Conservation (phyloP, 345 rosid species). For the Balakata baccata region DNA sequence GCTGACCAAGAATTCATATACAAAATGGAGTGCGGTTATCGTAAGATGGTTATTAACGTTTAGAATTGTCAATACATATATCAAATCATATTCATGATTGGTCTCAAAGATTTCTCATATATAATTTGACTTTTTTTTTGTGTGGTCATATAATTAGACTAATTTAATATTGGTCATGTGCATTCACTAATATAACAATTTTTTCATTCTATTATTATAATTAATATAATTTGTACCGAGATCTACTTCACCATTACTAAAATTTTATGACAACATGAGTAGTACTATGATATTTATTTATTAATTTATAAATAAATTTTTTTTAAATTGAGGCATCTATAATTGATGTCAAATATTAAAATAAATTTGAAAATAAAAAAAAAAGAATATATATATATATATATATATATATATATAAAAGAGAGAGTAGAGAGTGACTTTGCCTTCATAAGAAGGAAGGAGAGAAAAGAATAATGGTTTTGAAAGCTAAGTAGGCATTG, state of each 20-base stretch:
- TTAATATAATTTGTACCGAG: background rate
- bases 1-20: background rate
- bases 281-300: too few species aligned
- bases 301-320: too few species aligned
- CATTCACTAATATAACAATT: background rate
- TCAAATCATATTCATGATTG: background rate
- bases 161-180: too few species aligned
- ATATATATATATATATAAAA: too few species aligned
- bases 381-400: too few species aligned
- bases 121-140: background rate
- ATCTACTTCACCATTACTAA: background rate
- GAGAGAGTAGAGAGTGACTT: background rate
- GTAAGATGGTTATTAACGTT: background rate
- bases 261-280: too few species aligned
- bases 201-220: background rate
- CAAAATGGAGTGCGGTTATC: background rate
- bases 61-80: background rate
- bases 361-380: too few species aligned
- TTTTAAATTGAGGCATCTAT: too few species aligned
- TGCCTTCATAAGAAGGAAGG: background rate
- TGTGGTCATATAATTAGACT: too few species aligned
- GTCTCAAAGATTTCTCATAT: background rate
- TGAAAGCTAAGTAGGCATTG: background rate
- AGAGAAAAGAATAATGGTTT: too few species aligned
- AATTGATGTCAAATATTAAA: too few species aligned